phyloP scores from a whole-genome alignment of 768 basidiomycete genomes.

The Leccinum arenicola region DNA sequence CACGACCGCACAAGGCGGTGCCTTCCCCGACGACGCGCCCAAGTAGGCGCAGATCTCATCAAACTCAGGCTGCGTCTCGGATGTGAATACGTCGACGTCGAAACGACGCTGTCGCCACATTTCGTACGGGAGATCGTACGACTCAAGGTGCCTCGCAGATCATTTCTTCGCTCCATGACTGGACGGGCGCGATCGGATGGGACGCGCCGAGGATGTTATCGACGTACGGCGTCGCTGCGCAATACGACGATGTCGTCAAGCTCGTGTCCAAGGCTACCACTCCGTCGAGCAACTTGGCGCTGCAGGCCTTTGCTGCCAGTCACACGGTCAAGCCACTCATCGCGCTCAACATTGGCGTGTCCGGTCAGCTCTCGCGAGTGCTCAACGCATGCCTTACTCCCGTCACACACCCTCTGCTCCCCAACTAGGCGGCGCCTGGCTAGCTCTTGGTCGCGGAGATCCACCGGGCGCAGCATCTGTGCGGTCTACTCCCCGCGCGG shows the following conservation, averaged over 20 bases:
- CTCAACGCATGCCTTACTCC: slow-evolving; percentile 86
- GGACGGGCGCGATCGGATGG: slow-evolving; percentile 86
- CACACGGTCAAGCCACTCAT: slow-evolving; percentile 76
- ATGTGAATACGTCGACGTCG: slow-evolving; percentile 92
- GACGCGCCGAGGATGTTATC: slow-evolving; percentile 59
- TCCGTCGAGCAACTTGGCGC: slow-evolving; percentile 74
- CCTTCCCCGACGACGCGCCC: slow-evolving; percentile 77
- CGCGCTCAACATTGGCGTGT: slow-evolving; percentile 89
- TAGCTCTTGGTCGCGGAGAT: slow-evolving; percentile 89
- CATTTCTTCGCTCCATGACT: slow-evolving; percentile 95
- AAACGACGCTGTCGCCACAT: slow-evolving; percentile 70
- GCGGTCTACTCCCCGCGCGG: slow-evolving; percentile 73
- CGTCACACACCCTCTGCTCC: slow-evolving; percentile 86
- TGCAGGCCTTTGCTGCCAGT: slow-evolving; percentile 67
- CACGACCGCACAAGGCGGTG: slow-evolving; percentile 84
- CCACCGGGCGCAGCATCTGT: slow-evolving; percentile 73
- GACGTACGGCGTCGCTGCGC: slow-evolving; percentile 63
- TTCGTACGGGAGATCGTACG: slow-evolving; percentile 55
- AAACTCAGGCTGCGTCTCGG: slow-evolving; percentile 77
- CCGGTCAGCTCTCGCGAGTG: slow-evolving; percentile 88
- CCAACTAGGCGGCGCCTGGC: slow-evolving; percentile 85
- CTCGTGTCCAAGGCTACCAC: slow-evolving; percentile 81
- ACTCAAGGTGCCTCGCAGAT: slow-evolving; percentile 69
- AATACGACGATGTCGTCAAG: slow-evolving; percentile 87
- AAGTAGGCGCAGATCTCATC: slow-evolving; percentile 75